These are phyloP conservation scores for Apophysomyces sp. DNA, from an alignment of 371 early-diverging fungal species.

Conservation along the genomic window DNA sequence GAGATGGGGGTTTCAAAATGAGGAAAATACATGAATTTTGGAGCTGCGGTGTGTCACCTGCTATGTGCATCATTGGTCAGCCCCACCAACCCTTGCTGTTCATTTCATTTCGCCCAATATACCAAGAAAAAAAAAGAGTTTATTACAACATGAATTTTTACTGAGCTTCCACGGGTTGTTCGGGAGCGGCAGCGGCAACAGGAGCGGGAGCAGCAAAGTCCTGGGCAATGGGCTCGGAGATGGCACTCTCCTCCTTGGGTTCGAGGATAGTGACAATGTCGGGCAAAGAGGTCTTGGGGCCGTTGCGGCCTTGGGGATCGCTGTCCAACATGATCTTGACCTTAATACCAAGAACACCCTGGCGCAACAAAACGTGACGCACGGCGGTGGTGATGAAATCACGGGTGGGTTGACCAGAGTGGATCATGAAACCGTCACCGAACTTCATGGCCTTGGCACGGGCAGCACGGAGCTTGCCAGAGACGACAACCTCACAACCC, in stretches of 20 bases:
- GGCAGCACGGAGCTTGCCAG: constrained; percentile 99
- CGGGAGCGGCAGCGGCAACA: constrained; percentile 51
- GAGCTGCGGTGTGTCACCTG: constrained; percentile 1
- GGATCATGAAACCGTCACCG: constrained; percentile 99
- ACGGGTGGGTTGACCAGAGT: constrained; percentile 98
- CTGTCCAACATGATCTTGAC: constrained; percentile 99
- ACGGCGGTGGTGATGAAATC: constrained; percentile 98
- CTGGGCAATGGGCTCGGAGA: constrained; percentile 76
- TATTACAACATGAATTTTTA: constrained; percentile 7
- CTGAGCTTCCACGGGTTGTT: constrained; percentile 42
- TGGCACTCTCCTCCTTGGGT: constrained; percentile 84
- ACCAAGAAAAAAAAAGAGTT: neutral
- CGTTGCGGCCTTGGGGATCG: constrained; percentile 96
- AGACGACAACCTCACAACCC: constrained; percentile 99
- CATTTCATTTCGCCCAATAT: neutral
- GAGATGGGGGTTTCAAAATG: neutral
- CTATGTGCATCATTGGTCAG: neutral
- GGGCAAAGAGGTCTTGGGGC: constrained; percentile 97
- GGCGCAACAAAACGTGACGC: constrained; percentile 98
- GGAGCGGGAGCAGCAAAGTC: constrained; percentile 63
- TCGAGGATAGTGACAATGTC: constrained; percentile 97
- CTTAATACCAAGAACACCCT: constrained; percentile 99
- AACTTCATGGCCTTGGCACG: constrained; percentile 99
- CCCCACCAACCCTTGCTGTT: neutral
- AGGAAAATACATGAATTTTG: neutral